Base-by-base conservation (phyloP, 2,329 filamentous ascomycete species). In the Arachnomyces sp. region DNA sequence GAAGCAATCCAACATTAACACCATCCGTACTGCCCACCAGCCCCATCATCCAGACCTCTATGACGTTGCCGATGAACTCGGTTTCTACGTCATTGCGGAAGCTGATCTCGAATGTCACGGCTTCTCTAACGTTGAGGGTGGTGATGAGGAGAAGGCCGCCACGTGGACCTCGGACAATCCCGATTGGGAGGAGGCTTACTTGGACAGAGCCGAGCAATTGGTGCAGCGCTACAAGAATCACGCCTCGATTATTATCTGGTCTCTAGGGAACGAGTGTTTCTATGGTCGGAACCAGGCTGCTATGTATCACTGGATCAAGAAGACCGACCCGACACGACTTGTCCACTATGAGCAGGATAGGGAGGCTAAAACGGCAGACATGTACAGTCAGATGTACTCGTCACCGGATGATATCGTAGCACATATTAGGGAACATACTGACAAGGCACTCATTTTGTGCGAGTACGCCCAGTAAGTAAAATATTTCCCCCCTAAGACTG, bases 181-280 rank as follows among this genome's bases (percentile, higher is more conserved):
- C 13, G 43, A 39, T 2, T 53, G 50, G 50, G 36, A 25, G 20
- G 69, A 68, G 1, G 77, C 79, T 0, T 86, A 86, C 45, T 52
- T 86, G 1, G 82, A 86, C 55, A 75, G 82, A 2, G 77, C 79
- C 40, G 60, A 67, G 28, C 76, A 81, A 40, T 60, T 85, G 41
- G 68, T 86, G 0, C 70, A 78, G 50, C 70, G 82, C n/a, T 80
- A 85, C 56, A 82, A 83, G 60, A 81, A 84, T 42, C 78, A 84
- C 48, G 59, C 82, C 0, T 79, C 72, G 12, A 68, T 86, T 36
- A 77, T 86, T 36, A 74, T 84, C 32, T 86, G 82, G 82, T 81
- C 76, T 34, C 65, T 86, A 0, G 82, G 82, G 0, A 86, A 86
- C 50, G 82, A 85, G 54, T 74, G 80, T 0, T 84, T 83, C 53